Conservation (phyloP, 805 yeast genomes). For the Yarrowia sp. region DNA sequence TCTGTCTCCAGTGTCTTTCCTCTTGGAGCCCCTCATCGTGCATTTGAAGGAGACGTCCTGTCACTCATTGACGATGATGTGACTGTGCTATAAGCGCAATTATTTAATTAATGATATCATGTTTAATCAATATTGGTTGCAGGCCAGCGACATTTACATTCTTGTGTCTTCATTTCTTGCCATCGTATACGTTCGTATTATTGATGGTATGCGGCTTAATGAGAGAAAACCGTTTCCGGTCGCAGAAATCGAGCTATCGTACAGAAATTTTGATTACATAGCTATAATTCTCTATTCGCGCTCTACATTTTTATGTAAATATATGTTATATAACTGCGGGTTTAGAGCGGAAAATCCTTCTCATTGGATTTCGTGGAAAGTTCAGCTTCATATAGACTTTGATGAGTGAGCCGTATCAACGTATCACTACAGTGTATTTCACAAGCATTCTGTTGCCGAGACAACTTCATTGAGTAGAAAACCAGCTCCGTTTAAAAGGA, state of each 20-base stretch:
- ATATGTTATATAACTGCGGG: not conserved
- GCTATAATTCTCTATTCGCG: not conserved
- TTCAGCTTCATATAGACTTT: too few species aligned
- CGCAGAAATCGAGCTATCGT: not conserved
- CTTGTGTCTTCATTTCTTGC: too few species aligned
- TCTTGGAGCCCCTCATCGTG: conserved; percentile 12
- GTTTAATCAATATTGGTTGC: not conserved
- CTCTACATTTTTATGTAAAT: not conserved
- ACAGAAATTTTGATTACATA: not conserved
- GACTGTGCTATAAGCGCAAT: not conserved
- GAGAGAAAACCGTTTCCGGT: not conserved
- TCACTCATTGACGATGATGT: conserved; percentile 16
- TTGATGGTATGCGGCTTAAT: not conserved
- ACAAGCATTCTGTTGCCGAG: too few species aligned
- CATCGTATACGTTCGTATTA: too few species aligned
- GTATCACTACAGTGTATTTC: too few species aligned
- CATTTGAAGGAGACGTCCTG: not conserved
- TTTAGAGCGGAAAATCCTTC: not conserved
- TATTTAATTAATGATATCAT: not conserved
- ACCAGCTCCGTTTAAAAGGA: too few species aligned
- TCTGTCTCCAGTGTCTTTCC: not conserved
- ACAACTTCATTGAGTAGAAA: too few species aligned
- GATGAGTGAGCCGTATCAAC: too few species aligned
- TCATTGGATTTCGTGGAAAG: not conserved
- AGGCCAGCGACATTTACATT: too few species aligned